These are phyloP conservation scores for Thelonectria rubi DNA, from an alignment of 2,329 filamentous ascomycete genomes.

Conservation along the genomic window DNA sequence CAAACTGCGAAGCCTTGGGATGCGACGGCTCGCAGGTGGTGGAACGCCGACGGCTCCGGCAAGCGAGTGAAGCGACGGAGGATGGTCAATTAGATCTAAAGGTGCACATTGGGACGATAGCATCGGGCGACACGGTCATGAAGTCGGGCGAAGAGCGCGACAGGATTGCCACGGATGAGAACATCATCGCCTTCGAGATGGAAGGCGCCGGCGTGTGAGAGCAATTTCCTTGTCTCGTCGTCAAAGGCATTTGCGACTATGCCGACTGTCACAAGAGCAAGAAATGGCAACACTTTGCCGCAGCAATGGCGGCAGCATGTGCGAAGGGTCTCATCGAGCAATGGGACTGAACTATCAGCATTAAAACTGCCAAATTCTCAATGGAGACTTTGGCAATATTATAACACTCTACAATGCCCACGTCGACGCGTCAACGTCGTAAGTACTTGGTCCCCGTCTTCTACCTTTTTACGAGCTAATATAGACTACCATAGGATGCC, in stretches of 20 bases:
- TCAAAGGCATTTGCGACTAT: background rate
- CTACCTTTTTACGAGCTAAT: too few relatives aligned
- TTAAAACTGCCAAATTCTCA: too few relatives aligned
- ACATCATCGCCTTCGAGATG: background rate
- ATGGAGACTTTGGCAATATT: too few relatives aligned
- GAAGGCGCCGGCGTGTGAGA: background rate
- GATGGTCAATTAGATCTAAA: background rate
- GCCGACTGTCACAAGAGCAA: background rate
- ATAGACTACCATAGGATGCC: too few relatives aligned
- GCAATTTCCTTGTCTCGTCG: background rate
- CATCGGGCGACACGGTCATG: background rate
- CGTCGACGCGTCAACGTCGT: too few relatives aligned
- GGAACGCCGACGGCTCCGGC: too few relatives aligned
- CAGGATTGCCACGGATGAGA: background rate
- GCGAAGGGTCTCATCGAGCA: background rate
- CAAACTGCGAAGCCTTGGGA: too few relatives aligned
- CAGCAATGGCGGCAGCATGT: background rate
- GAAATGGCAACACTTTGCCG: background rate
- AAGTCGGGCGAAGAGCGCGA: background rate
- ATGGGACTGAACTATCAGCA: slow-evolving; percentile 48
- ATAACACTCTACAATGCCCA: too few relatives aligned
- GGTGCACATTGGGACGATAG: background rate
- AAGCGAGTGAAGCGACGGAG: too few relatives aligned
- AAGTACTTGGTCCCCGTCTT: too few relatives aligned
- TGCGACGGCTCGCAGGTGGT: too few relatives aligned